These are phyloP conservation scores for Nannizzia gypsea DNA, from an alignment of 2,329 filamentous ascomycete genomes.

Conservation along the genomic window DNA sequence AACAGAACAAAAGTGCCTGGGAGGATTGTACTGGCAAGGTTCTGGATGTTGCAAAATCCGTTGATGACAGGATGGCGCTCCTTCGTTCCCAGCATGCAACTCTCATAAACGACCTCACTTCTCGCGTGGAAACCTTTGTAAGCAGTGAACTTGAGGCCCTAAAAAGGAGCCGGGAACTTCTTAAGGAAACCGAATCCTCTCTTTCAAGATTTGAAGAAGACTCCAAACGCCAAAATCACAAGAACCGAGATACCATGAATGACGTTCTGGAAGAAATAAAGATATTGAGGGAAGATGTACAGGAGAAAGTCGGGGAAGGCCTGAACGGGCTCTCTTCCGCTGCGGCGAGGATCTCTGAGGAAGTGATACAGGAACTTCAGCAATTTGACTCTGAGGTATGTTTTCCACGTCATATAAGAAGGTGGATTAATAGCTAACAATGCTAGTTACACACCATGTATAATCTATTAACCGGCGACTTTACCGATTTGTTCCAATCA, in stretches of 20 bases:
- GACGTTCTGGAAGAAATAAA: slow-evolving; percentile 86
- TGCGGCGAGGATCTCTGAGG: slow-evolving; percentile 77
- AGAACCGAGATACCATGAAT: slow-evolving; percentile 75
- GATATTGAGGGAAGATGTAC: slow-evolving; percentile 75
- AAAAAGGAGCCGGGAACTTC: slow-evolving; percentile 54
- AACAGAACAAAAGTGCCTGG: slow-evolving; percentile 69
- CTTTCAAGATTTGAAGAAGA: slow-evolving; percentile 58
- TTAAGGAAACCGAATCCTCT: slow-evolving; percentile 55
- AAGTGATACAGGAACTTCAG: slow-evolving; percentile 74
- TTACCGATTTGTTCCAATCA: slow-evolving; percentile 74
- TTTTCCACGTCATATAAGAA: neutral
- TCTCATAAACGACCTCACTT: slow-evolving; percentile 55
- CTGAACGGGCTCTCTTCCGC: slow-evolving; percentile 71
- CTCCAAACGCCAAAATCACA: slow-evolving; percentile 41
- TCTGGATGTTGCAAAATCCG: slow-evolving; percentile 58
- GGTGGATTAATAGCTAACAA: slow-evolving; percentile 14
- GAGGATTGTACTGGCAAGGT: slow-evolving; percentile 63
- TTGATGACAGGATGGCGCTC: slow-evolving; percentile 62
- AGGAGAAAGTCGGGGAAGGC: slow-evolving; percentile 71
- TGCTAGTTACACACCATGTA: slow-evolving; percentile 69
- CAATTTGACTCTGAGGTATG: slow-evolving; percentile 62
- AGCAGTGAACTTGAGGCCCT: slow-evolving; percentile 61
- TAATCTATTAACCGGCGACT: slow-evolving; percentile 68
- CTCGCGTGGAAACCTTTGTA: slow-evolving; percentile 66
- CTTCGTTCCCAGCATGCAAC: slow-evolving; percentile 63